phyloP scores from a whole-genome alignment of 177 flowering plant genomes.

The Tripterygium wilfordii region DNA sequence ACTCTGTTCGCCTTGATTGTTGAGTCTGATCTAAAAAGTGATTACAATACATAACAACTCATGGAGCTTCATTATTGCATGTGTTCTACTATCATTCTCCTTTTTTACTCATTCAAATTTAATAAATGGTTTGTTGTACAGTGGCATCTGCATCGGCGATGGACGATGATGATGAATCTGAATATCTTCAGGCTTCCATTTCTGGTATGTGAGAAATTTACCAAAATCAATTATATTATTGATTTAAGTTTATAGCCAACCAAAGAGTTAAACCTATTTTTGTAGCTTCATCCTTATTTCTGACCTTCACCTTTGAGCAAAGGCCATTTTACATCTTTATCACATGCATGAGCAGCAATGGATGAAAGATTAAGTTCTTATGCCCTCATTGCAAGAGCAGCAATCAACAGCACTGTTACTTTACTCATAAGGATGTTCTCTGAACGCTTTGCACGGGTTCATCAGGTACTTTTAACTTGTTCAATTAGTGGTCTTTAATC shows the following conservation, averaged over 20 bases:
- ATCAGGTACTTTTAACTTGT: constrained; percentile 50
- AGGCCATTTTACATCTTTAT: neutral
- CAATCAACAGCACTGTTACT: constrained; percentile 61
- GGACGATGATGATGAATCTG: constrained; percentile 56
- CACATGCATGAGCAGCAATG: constrained; percentile 54
- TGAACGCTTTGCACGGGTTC: constrained; percentile 58
- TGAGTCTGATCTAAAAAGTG: constrained; percentile 84
- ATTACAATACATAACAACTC: constrained; percentile 1
- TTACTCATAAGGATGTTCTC: constrained; percentile 52
- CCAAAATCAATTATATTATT: too few species aligned
- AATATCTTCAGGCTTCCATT: constrained; percentile 68
- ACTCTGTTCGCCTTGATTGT: constrained; percentile 64
- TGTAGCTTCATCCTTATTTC: constrained; percentile 3
- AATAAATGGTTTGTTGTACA: constrained; percentile 22
- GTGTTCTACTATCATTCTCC: neutral
- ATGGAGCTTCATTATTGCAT: neutral
- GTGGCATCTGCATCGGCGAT: constrained; percentile 74
- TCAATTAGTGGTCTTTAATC: neutral
- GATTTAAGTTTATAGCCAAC: too few species aligned
- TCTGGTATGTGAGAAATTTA: constrained; percentile 41
- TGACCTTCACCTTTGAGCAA: neutral
- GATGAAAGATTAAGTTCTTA: constrained; percentile 93
- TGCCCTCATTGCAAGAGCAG: constrained; percentile 93
- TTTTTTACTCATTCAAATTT: neutral
- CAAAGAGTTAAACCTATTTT: too few species aligned